A percentile compares a stretch with the other conserved stretches of the same genome.
These are phyloP conservation scores for Diaporthe sp. DNA, from an alignment of 2,329 filamentous ascomycete genomes.

Conservation along the genomic window DNA sequence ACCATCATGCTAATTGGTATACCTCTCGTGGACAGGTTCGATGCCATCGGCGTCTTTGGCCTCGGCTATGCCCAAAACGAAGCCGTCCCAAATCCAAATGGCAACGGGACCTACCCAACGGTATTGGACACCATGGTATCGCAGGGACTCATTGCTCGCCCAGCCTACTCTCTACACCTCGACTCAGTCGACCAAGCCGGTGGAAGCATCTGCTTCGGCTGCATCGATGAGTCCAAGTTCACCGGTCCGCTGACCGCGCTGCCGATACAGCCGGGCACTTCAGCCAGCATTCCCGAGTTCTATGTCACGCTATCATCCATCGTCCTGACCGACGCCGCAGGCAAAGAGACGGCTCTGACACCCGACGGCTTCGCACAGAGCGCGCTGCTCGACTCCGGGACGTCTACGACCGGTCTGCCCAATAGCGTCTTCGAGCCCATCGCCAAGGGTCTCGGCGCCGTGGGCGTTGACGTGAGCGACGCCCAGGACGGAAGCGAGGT, in stretches of 20 bases:
- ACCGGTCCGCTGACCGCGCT: conserved; percentile 4
- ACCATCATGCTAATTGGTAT: neutral
- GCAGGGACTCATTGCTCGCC: neutral
- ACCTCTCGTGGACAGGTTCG: neutral
- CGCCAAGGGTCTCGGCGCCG: no score
- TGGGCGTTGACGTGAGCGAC: no score
- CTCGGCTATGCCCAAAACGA: neutral
- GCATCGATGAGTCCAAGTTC: conserved; percentile 22
- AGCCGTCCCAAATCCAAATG: neutral
- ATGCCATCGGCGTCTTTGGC: neutral
- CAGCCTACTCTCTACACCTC: neutral
- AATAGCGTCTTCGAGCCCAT: no score
- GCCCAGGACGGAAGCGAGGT: no score
- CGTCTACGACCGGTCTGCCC: no score
- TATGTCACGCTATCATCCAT: conserved; percentile 12
- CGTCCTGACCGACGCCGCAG: neutral
- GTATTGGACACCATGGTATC: conserved; percentile 3
- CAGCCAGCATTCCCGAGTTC: neutral
- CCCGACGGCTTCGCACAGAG: no score
- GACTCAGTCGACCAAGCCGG: neutral
- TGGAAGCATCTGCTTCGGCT: conserved; percentile 22
- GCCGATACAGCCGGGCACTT: neutral
- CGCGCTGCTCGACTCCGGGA: no score
- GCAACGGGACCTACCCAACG: conserved; percentile 9
- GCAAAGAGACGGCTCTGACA: no score